Evolutionary conservation across 805 yeast species (phyloP).

Genomic region (Tetrapisispora taiwanensis): DNA sequence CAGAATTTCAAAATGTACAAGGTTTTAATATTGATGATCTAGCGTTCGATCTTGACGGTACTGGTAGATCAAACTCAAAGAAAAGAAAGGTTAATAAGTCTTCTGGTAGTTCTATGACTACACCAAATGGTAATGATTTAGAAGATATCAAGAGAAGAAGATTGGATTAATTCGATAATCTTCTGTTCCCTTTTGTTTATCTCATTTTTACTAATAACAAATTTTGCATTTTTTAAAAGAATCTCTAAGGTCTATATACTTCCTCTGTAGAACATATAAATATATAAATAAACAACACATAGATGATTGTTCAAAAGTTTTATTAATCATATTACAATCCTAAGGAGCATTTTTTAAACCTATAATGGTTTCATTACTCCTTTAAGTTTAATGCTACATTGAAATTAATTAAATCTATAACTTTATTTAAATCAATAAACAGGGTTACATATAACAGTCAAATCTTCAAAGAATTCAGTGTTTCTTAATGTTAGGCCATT

Average conservation of each 20-base stretch:
- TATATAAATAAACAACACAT: not conserved
- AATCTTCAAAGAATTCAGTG: conserved; percentile 30
- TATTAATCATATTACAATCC: too few species aligned
- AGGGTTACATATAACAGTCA: conserved; percentile 11
- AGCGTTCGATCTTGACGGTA: conserved; percentile 30
- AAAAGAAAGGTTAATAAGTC: conserved; percentile 24
- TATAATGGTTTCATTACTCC: too few species aligned
- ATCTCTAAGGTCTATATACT: too few species aligned
- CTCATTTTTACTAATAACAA: not conserved
- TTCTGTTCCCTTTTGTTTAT: not conserved
- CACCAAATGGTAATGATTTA: conserved; percentile 26
- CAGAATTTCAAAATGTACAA: conserved; percentile 23
- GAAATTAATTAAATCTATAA: not conserved
- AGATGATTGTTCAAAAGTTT: not conserved
- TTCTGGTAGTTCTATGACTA: conserved; percentile 28
- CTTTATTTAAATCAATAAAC: not conserved
- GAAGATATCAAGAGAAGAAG: conserved; percentile 28
- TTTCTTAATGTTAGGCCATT: conserved; percentile 54
- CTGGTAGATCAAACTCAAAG: conserved; percentile 18
- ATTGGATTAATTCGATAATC: conserved; percentile 14
- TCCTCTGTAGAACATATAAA: not conserved
- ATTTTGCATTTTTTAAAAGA: not conserved
- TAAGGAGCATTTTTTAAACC: too few species aligned
- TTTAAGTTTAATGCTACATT: too few species aligned
- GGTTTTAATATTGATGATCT: conserved; percentile 27